Base-by-base conservation (phyloP, 805 yeast species). In the Metschnikowia chrysomelidarum region DNA sequence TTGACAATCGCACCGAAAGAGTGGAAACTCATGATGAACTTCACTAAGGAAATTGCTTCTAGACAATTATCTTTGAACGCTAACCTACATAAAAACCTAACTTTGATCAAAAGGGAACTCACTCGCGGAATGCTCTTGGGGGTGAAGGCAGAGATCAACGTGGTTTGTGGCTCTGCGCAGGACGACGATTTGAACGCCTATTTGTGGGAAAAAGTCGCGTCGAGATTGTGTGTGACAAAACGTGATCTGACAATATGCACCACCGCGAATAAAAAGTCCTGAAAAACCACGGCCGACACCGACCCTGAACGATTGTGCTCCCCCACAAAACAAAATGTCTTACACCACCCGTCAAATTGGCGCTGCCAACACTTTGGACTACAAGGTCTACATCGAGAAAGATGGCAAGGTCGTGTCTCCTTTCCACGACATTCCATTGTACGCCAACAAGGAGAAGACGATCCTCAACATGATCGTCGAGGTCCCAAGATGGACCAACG, bases 331-430 rank as follows among this genome's bases (percentile, higher is more conserved):
- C 33, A 35, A 28, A 19, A 83, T 84, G 91, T 66, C 78, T 49
- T 91, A 83, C 80, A 67, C 91, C 43, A 75, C 93, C 47, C 95
- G 96, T 75, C 89, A 84, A 71, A 71, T 89, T 57, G 98, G 96
- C 59, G 94, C 97, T 51, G 87, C 93, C 61, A 80, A 89, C 86
- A 84, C 98, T 47, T 76, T 87, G 55, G 98, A 91, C 57, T 85
- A 81, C 86, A 86, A 81, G 67, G 91, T 86, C 53, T 93, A 58
- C 80, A 71, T 91, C 51, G 96, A 89, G 73, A 70, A 88, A 65
- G 88, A 87, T 62, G 98, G 98, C 41, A 84, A 87, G 71, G 87
- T 89, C 52, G 79, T 93, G 46, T 89, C 97, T 46, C 86, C 98
- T 36, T 88, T 91, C 87, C 98, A 93, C 60, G 73, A 67, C 50